These are phyloP conservation scores for Alternaria postmessia DNA, from an alignment of 2,329 filamentous ascomycete species.

Conservation along the genomic window DNA sequence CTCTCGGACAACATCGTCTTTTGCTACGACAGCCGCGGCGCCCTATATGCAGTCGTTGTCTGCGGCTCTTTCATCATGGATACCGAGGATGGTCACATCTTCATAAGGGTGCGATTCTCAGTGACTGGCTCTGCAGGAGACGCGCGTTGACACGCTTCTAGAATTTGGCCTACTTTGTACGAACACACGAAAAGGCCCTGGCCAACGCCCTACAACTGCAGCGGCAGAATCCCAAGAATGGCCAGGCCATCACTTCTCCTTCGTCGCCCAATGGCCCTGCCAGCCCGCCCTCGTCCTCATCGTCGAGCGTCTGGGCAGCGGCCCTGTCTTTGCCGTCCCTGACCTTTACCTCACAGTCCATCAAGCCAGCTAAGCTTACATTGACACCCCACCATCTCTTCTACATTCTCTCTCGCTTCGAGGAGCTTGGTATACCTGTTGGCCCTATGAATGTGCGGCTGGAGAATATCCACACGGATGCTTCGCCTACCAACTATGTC, in stretches of 20 bases:
- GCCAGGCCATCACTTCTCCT: constrained; percentile 54
- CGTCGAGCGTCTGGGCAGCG: constrained; percentile 76
- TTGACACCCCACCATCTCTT: constrained; percentile 96
- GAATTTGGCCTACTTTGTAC: constrained; percentile 96
- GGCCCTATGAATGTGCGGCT: constrained; percentile 96
- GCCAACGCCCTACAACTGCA: constrained; percentile 93
- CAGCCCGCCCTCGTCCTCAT: constrained; percentile 64
- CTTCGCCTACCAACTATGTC: constrained; percentile 88
- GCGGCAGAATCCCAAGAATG: constrained; percentile 74
- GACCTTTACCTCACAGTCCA: constrained; percentile 81
- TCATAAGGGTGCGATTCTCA: constrained; percentile 74
- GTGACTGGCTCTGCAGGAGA: background rate
- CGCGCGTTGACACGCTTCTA: constrained; percentile 55
- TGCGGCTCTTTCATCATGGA: constrained; percentile 65
- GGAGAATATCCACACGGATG: constrained; percentile 91
- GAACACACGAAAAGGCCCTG: constrained; percentile 95
- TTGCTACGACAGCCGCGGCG: constrained; percentile 9
- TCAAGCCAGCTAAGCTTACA: constrained; percentile 90
- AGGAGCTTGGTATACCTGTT: constrained; percentile 88
- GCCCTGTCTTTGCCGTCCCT: constrained; percentile 87
- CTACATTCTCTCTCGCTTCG: constrained; percentile 93
- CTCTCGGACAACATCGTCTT: constrained; percentile 11
- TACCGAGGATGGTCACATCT: constrained; percentile 88
- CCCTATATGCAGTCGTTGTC: constrained; percentile 47
- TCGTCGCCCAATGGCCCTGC: constrained; percentile 49